Evolutionary conservation across 352 stramenopile species (phyloP).

Genomic region (Pythium plurisporium): DNA sequence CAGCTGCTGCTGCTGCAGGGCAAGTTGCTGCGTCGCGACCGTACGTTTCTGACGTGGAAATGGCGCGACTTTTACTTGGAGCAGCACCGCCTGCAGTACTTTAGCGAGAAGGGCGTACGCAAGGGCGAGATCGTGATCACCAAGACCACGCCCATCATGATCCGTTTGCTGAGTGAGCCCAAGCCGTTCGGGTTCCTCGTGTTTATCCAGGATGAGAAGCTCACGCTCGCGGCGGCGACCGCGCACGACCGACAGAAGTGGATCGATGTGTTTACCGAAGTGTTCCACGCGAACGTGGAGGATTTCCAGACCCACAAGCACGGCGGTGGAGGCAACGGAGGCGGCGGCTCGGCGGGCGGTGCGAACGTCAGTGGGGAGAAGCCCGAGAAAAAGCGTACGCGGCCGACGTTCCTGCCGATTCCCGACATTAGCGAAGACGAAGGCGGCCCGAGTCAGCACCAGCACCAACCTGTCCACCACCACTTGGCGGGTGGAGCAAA

Average conservation of each 20-base stretch:
- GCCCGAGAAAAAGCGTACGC: conserved; percentile 52
- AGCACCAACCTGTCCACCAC: neutral
- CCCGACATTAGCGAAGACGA: conserved; percentile 38
- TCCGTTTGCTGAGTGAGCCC: conserved; percentile 60
- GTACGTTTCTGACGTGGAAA: conserved; percentile 80
- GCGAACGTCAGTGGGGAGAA: conserved; percentile 23
- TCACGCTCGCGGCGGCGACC: conserved; percentile 68
- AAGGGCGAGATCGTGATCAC: conserved; percentile 68
- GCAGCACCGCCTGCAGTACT: conserved; percentile 65
- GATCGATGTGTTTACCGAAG: conserved; percentile 75
- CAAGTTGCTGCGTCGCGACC: conserved; percentile 73
- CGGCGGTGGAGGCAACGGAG: neutral
- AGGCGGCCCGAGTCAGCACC: neutral
- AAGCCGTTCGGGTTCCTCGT: conserved; percentile 72
- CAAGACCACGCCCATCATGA: conserved; percentile 63
- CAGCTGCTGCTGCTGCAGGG: conserved; percentile 39
- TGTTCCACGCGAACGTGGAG: conserved; percentile 74
- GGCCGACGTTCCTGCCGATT: conserved; percentile 68
- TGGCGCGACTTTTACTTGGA: conserved; percentile 80
- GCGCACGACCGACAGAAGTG: conserved; percentile 65
- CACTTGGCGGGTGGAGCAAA: neutral
- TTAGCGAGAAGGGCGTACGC: conserved; percentile 65
- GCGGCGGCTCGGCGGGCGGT: conserved; percentile 4
- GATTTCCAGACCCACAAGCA: conserved; percentile 27
- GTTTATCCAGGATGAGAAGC: conserved; percentile 78